A percentile compares a stretch with the other conserved stretches of the same genome.
These are phyloP conservation scores for Colletotrichum echinochloae DNA, from an alignment of 2,329 filamentous ascomycete species.

Conservation along the genomic window DNA sequence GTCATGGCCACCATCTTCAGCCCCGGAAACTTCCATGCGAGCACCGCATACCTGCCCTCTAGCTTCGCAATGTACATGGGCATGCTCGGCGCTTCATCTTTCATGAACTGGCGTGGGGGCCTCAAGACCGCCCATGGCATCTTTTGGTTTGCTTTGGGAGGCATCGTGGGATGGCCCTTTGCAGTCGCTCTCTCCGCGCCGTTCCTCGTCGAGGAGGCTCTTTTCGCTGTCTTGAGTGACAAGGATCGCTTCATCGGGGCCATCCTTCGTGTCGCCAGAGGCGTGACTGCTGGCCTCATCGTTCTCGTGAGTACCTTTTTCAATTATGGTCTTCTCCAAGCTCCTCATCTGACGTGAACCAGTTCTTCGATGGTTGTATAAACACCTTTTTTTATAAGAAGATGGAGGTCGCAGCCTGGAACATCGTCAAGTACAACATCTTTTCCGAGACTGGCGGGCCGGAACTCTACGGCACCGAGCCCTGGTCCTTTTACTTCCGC, in stretches of 20 bases:
- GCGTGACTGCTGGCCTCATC: slow-evolving; percentile 72
- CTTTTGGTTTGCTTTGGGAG: slow-evolving; percentile 89
- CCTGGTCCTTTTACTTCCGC: slow-evolving; percentile 95
- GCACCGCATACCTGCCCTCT: slow-evolving; percentile 87
- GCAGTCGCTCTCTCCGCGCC: slow-evolving; percentile 84
- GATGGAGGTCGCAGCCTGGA: slow-evolving; percentile 82
- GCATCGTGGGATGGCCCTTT: slow-evolving; percentile 94
- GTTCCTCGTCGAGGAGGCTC: slow-evolving; percentile 81
- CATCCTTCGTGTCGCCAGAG: slow-evolving; percentile 73
- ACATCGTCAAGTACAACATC: slow-evolving; percentile 96
- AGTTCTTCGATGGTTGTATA: slow-evolving; percentile 77
- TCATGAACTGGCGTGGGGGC: slow-evolving; percentile 89
- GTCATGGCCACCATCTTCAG: slow-evolving; percentile 81
- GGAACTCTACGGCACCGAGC: slow-evolving; percentile 93
- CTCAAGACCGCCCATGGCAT: slow-evolving; percentile 86
- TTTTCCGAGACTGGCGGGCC: slow-evolving; percentile 86
- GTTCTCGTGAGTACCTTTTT: slow-evolving; percentile 71
- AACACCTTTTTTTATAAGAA: slow-evolving; percentile 91
- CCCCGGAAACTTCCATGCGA: slow-evolving; percentile 94
- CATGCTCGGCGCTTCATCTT: slow-evolving; percentile 87
- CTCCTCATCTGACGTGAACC: slow-evolving; percentile 34
- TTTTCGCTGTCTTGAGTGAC: slow-evolving; percentile 67
- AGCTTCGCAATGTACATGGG: slow-evolving; percentile 97
- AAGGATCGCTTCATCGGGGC: slow-evolving; percentile 70
- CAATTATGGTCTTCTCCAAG: background rate